Evolutionary conservation across 2,329 filamentous ascomycete genomes (phyloP), one percentile per base, ranked within the genome.

Genomic region (Thelonectria blattea): DNA sequence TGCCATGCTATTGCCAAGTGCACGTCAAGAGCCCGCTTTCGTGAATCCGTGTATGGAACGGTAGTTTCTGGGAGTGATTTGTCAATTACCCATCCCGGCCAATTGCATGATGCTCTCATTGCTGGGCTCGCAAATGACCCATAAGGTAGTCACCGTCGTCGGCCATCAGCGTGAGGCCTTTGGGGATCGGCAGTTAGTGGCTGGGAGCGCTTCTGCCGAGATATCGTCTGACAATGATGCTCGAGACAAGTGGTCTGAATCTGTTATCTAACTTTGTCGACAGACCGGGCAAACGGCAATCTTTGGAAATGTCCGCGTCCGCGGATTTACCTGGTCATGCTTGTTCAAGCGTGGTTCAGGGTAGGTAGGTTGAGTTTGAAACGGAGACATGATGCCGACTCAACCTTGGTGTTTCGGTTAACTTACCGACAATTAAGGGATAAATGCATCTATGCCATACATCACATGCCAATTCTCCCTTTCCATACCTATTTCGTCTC

Each of bases 131-230:
- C 15, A 32, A 49, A 55, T 32, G 63, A 84, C 83, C 81, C 46
- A 82, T 84, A 2, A 83, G 83, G 64, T n/a, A 83, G 65, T 85
- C 81, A 45, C 82, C 82, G 62, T 84, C 84, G 65, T 85, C 82
- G 43, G 82, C 78, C 81, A 85, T 84, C 54, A 83, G 65, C 45
- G 84, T 78, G 41, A 83, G 66, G 77, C 77, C 62, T 79, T 81
- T 24, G 60, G 43, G 15, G 52, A n/a, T n/a, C 20, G 5, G 52
- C 37, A 56, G 59, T 62, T 30, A 11, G 32, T 34, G 32, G 14
- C 32, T 34, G 9, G 32, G 32, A 34, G 32, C 32, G 22, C 6
- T 34, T 34, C 32, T 34, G 32, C 22, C 22, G 22, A 24, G 22
- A 24, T 24, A 24, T 4, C 22, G 22, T 24, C 22, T 24, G 22